Evolutionary conservation across 179 eudicot genomes (phyloP).

Genomic region (Sideroxylon spinosum): DNA sequence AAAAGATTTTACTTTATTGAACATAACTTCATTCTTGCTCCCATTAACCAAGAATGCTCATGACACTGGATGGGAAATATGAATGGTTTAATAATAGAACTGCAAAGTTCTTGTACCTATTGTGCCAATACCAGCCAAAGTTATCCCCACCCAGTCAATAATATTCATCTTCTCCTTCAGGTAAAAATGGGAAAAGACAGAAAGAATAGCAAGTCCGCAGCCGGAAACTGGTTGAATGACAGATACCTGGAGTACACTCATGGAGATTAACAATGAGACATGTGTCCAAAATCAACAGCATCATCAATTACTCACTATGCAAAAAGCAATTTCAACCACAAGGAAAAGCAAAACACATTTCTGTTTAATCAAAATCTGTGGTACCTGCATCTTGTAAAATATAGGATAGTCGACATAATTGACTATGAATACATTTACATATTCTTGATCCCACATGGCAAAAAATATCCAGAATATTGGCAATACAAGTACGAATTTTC

Average conservation of each 20-base stretch:
- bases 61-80: not conserved
- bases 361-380: not conserved
- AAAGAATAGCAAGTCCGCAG: slow-evolving; percentile 98
- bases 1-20: not conserved
- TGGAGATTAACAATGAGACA: slow-evolving; percentile 5
- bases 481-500: not conserved
- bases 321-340: slow-evolving; percentile 2
- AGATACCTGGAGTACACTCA: slow-evolving; percentile 55
- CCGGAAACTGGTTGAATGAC: slow-evolving; percentile 98
- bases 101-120: slow-evolving; percentile 63
- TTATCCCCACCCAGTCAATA: slow-evolving; percentile 92
- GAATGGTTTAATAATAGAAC: slow-evolving; percentile 9
- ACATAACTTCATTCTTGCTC: not conserved
- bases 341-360: not conserved
- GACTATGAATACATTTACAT: not conserved
- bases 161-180: slow-evolving; percentile 92
- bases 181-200: slow-evolving; percentile 95
- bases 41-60: not conserved
- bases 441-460: not conserved
- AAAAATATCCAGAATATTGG: not conserved
- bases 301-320: not conserved
- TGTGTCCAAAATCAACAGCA: not conserved
- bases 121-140: slow-evolving; percentile 92
- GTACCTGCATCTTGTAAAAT: not conserved
- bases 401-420: not conserved